Evolutionary conservation across 2,329 filamentous ascomycete species (phyloP), one percentile per base, ranked within the genome.

Genomic region (Colletotrichum trifolii): DNA sequence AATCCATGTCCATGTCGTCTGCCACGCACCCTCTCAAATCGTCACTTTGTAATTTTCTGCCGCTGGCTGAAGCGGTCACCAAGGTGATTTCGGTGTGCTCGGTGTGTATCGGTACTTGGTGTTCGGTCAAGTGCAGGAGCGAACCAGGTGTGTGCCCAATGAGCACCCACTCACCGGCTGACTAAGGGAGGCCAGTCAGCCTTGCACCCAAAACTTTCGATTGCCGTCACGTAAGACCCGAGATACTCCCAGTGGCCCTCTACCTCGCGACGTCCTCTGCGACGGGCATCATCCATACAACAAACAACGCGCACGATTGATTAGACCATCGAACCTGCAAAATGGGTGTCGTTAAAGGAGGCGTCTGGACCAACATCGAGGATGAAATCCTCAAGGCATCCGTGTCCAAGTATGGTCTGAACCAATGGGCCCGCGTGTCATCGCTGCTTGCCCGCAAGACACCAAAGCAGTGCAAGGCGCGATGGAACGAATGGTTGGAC

Each of bases 401-500:
- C 64, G 93, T 97, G 69, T 96, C 92, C 71, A 97, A 97, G 78
- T 97, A 97, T 84, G 94, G 94, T 54, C 86, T 97, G 67, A 96
- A 97, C 75, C 96, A 99, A 81, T 99, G 96, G 96, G 95, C 96
- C 76, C 95, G 96, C 79, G 96, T 98, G 69, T 97, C 96, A 60
- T 98, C 96, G 64, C 88, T 99, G 69, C 90, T 99, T 70, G 95
- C 95, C 76, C 93, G 96, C 74, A 99, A 99, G 80, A 98, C 96
- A 38, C 90, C 96, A 55, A 99, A 99, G 82, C 96, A 99, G 82
- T 99, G 96, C 88, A 99, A 99, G 82, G 95, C 96, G 67, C 87
- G 96, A 82, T 99, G 96, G 96, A 89, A 91, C 76, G 95, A 99
- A 86, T 99, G 96, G 95, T 87, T 99, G 70, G 96, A 99, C 75